A percentile compares a stretch with the other conserved stretches of the same genome.
Evolutionary conservation across 257 asterid species (phyloP).

Genomic region (Gentiana straminea): DNA sequence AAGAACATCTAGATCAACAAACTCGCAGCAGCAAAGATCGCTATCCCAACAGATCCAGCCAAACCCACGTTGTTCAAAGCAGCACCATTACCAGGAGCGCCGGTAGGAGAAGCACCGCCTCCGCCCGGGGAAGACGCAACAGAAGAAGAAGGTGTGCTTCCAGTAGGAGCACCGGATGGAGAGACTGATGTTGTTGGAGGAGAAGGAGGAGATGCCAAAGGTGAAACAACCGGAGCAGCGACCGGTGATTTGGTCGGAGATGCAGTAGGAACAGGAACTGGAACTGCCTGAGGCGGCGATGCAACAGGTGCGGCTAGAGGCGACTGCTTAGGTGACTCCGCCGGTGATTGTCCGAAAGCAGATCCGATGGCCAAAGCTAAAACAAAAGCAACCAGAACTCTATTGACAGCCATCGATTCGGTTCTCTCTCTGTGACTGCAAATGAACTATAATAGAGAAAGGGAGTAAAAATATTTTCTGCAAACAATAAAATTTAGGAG

Average conservation of each 20-base stretch:
- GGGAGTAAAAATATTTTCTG: too few relatives aligned
- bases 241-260: slow-evolving; percentile 24
- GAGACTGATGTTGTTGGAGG: slow-evolving; percentile 15
- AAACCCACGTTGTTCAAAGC: slow-evolving; percentile 31
- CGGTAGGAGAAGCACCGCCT: slow-evolving; percentile 15
- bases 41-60: slow-evolving; percentile 42
- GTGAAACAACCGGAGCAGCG: slow-evolving; percentile 16
- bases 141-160: slow-evolving; percentile 15
- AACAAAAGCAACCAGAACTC: slow-evolving; percentile 14
- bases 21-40: slow-evolving; percentile 26
- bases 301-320: slow-evolving; percentile 29
- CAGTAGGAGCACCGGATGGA: slow-evolving; percentile 12
- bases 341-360: slow-evolving; percentile 39
- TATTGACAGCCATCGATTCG: slow-evolving; percentile 20
- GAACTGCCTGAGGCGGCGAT: slow-evolving; percentile 7
- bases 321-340: slow-evolving; percentile 29
- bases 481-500: too few relatives aligned
- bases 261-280: slow-evolving; percentile 10
- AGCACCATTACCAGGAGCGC: slow-evolving; percentile 23
- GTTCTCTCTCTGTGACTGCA: neutral
- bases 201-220: slow-evolving; percentile 12
- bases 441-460: too few relatives aligned
- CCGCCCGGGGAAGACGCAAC: slow-evolving; percentile 24
- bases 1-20: slow-evolving; percentile 24
- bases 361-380: slow-evolving; percentile 31